These are phyloP conservation scores for Russula lepida DNA, from an alignment of 768 basidiomycete genomes.

Conservation along the genomic window DNA sequence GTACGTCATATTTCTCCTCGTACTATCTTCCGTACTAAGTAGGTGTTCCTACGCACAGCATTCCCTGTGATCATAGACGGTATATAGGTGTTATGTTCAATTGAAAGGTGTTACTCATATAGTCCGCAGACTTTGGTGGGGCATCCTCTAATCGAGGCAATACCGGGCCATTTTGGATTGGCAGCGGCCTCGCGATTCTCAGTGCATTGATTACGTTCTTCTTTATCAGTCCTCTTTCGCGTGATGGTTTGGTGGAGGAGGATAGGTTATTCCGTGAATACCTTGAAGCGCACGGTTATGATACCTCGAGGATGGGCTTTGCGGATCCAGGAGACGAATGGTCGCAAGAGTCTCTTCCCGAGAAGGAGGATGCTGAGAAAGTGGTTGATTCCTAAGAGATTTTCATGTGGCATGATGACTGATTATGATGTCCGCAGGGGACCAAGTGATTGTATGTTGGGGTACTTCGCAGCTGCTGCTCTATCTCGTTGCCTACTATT, in stretches of 20 bases:
- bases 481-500: background rate
- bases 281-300: conserved; percentile 70
- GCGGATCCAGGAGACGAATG: conserved; percentile 23
- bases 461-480: background rate
- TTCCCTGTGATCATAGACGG: conserved; percentile 62
- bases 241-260: conserved; percentile 74
- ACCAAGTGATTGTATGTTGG: background rate
- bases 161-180: conserved; percentile 85
- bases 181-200: conserved; percentile 71
- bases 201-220: conserved; percentile 67
- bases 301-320: conserved; percentile 66
- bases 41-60: conserved; percentile 29
- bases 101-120: background rate
- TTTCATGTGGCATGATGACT: background rate
- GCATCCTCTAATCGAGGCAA: conserved; percentile 44
- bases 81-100: conserved; percentile 23
- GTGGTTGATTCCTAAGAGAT: background rate
- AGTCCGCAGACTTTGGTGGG: conserved; percentile 52
- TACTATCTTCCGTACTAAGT: background rate
- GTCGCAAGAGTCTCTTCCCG: conserved; percentile 18
- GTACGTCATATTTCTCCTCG: conserved; percentile 32
- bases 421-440: background rate
- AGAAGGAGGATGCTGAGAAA: conserved; percentile 17
- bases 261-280: conserved; percentile 78
- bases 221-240: conserved; percentile 63